Evolutionary conservation across 176 grass and related monocot species (phyloP), one percentile per base, ranked within the genome.

Genomic region (Musa beccarii): DNA sequence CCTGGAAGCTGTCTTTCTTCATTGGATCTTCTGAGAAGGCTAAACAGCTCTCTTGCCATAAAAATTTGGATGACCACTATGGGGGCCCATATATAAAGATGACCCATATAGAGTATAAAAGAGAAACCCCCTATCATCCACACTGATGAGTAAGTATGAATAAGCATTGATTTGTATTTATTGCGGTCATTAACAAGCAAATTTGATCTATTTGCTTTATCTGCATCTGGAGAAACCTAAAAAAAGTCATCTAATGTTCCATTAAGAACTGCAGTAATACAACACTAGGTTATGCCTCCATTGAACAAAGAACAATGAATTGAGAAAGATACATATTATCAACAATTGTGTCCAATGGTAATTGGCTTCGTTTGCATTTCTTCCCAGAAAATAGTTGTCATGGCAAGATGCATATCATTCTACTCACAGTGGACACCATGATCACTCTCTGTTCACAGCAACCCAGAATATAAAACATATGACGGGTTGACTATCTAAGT

Each of bases 141-240:
- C 79, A 99, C 64, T 21, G 91, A 88, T 53, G 96, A 99, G 80
- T 99, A 92, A 59, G 96, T 88, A 76, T 91, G 96, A 78, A 95
- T 88, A 86, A 99, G 89, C 96, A 99, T 99, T 67, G 96, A 95
- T 59, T 83, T 99, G 74, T 99, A 99, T 75, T 99, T 99, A 71
- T 78, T 95, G 62, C 81, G 88, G 76, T 99, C 96, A 85, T 89
- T 95, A 62, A 95, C 83, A 78, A 99, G 89, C 79, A 99, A 83
- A 80, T 83, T 75, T 1, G 80, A 51, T 75, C 84, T 91, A 65
- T 89, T 98, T 53, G 84, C 20, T 85, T 76, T 94, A 80, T 88
- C 93, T 72, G 79, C 85, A 92, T 95, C 86, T 54, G 79, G 2
- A 26, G 70, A 54, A 87, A 52, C 83, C 96, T 99, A 79, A 86